Evolutionary conservation across 2,329 filamentous ascomycete species (phyloP), one percentile per base, ranked within the genome.

Genomic region (Ophiostoma novo-ulmi): DNA sequence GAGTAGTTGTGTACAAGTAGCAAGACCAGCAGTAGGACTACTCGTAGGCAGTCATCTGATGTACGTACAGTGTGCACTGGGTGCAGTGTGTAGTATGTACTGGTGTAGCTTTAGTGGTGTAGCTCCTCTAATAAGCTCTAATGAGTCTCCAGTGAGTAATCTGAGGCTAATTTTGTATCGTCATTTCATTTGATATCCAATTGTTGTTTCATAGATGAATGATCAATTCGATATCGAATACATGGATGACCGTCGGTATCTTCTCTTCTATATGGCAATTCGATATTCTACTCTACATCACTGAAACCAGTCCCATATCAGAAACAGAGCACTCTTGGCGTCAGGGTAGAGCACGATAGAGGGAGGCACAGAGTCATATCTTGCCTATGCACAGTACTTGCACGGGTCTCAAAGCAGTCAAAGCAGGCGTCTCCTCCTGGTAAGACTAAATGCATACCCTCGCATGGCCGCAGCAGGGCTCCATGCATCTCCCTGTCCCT

Each of bases 301-400:
- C n/a, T 58, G 52, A 58, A 58, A 58, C 52, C 52, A 26, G 52
- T 5, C 20, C n/a, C 6, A 10, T n/a, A 58, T 58, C 52, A 58
- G 52, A 58, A 58, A 58, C 52, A 48, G 48, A 55, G n/a, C 52
- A 1, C 52, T 55, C 52, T 58, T 58, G 52, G 52, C 52, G 52
- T 58, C 52, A 58, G 52, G 48, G n/a, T 31, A 31, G 3, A 31
- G 31, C 31, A 7, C 14, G 31, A 3, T 31, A 31, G 31, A 31
- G 31, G 31, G 31, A 31, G 31, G 31, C 31, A 1, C 31, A 31
- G 31, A 39, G 38, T 39, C 38, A 39, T 39, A 48, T 20, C 8
- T 5, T 17, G 17, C 6, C 31, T 31, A 20, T 58, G 52, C 11
- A 58, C n/a, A 58, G 52, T 58, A 55, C 52, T 58, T 58, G 52